Conservation (phyloP, 768 basidiomycete species). For the Xerocomellus chrysenteron region DNA sequence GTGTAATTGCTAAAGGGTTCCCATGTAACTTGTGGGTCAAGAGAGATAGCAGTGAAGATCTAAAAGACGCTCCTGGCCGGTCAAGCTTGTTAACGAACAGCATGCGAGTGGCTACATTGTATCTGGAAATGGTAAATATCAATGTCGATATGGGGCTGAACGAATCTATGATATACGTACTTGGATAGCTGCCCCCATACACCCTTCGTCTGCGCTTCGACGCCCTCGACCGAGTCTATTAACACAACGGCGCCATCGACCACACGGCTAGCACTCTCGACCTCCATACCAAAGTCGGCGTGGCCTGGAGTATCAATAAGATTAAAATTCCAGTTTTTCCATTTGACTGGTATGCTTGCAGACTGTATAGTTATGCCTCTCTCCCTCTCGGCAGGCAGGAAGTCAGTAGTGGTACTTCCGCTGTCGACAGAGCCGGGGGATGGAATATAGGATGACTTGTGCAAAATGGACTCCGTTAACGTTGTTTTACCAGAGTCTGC, state of each 20-base stretch:
- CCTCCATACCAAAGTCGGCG: constrained; percentile 96
- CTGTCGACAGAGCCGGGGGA: constrained; percentile 82
- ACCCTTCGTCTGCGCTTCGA: constrained; percentile 86
- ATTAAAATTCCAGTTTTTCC: constrained; percentile 84
- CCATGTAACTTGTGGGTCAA: constrained; percentile 74
- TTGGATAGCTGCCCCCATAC: constrained; percentile 87
- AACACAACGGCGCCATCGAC: constrained; percentile 88
- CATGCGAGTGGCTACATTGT: constrained; percentile 74
- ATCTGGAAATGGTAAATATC: constrained; percentile 43
- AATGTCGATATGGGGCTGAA: background rate
- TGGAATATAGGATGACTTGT: constrained; percentile 69
- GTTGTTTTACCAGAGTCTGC: constrained; percentile 90
- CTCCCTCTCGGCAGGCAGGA: constrained; percentile 85
- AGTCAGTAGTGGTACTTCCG: constrained; percentile 89
- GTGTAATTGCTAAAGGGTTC: constrained; percentile 63
- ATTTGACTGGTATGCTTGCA: constrained; percentile 84
- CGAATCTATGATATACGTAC: constrained; percentile 43
- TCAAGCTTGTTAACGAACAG: constrained; percentile 89
- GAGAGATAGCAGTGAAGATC: constrained; percentile 67
- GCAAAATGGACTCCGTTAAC: constrained; percentile 82
- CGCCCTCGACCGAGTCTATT: constrained; percentile 88
- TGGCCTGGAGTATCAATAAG: constrained; percentile 91
- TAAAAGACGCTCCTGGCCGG: constrained; percentile 80
- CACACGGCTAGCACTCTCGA: constrained; percentile 88
- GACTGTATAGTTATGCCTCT: constrained; percentile 92